phyloP scores from a whole-genome alignment of 2,329 filamentous ascomycete genomes.

The Keithomyces neogunnii region DNA sequence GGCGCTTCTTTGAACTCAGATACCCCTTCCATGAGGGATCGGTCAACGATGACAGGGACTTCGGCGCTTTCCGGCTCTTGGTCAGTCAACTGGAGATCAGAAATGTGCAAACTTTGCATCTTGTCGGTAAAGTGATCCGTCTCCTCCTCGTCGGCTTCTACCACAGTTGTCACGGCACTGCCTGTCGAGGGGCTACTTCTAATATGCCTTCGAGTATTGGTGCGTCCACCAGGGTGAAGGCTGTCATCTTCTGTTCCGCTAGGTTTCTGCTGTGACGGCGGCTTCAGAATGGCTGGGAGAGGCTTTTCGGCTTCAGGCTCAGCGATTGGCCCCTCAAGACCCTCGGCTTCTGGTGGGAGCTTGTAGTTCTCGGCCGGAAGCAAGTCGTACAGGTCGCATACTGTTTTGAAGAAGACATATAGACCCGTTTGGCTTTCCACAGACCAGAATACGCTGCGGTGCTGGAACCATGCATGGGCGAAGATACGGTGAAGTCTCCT shows the following conservation, averaged over 20 bases:
- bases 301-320: slow-evolving; percentile 33
- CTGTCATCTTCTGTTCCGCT: slow-evolving; percentile 37
- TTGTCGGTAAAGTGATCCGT: slow-evolving; percentile 35
- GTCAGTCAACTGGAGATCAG: slow-evolving; percentile 52
- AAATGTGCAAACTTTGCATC: slow-evolving; percentile 38
- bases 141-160: slow-evolving; percentile 76
- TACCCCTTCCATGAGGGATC: slow-evolving; percentile 17
- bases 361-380: slow-evolving; percentile 94
- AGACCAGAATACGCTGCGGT: slow-evolving; percentile 89
- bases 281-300: slow-evolving; percentile 27
- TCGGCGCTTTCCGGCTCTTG: slow-evolving; percentile 31
- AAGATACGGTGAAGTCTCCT: slow-evolving; percentile 92
- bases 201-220: slow-evolving; percentile 74
- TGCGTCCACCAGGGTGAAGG: slow-evolving; percentile 44
- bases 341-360: slow-evolving; percentile 86
- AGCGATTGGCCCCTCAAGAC: slow-evolving; percentile 47
- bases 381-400: slow-evolving; percentile 85
- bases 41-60: slow-evolving; percentile 33
- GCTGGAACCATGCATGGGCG: slow-evolving; percentile 97
- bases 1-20: background rate
- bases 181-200: slow-evolving; percentile 73
- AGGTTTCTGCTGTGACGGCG: slow-evolving; percentile 20
- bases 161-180: slow-evolving; percentile 70
- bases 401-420: slow-evolving; percentile 94
- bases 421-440: slow-evolving; percentile 86